Evolutionary conservation across 2,329 filamentous ascomycete species (phyloP), one percentile per base, ranked within the genome.

Genomic region (Aspergillus melleus): DNA sequence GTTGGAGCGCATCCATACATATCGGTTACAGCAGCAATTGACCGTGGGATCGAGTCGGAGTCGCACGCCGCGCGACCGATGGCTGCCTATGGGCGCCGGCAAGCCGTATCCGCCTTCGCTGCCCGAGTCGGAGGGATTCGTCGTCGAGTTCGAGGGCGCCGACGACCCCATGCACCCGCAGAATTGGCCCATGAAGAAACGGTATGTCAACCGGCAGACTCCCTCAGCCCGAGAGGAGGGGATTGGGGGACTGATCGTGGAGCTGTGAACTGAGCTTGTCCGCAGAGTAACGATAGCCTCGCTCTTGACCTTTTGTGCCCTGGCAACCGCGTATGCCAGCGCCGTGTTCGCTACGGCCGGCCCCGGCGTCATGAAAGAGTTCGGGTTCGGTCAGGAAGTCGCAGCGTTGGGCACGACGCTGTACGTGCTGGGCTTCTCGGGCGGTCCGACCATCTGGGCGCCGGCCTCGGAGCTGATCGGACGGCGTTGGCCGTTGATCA

Each of bases 321-420:
- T 84, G 14, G 70, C 76, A 2, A 74, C 79, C 1, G 79, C 82
- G 0, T 84, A 84, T 57, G 78, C 75, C 0, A 74, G 71, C 5
- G 87, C 84, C 72, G 86, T 90, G 68, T 91, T 90, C 77, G 90
- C 87, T 1, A 79, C 86, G 26, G 87, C 87, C 4, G 89, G 86
- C 1, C 61, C 64, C 6, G 68, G 77, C 14, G 80, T 90, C 5
- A 82, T 84, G 22, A 52, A 58, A 5, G 72, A 81, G 24, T 83
- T 82, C 62, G 62, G 76, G 5, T 77, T 81, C 11, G 71, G 76
- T 8, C 65, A 59, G 2, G 74, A 80, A 60, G 75, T 80, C 2
- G 68, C 75, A 2, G 75, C 72, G 0, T 69, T 82, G 6, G 80
- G 80, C 11, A 78, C 80, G 1, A 77, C 77, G 1, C 67, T 83